Conservation (phyloP, 495 filamentous ascomycete genomes). For the Neurospora sp. region DNA sequence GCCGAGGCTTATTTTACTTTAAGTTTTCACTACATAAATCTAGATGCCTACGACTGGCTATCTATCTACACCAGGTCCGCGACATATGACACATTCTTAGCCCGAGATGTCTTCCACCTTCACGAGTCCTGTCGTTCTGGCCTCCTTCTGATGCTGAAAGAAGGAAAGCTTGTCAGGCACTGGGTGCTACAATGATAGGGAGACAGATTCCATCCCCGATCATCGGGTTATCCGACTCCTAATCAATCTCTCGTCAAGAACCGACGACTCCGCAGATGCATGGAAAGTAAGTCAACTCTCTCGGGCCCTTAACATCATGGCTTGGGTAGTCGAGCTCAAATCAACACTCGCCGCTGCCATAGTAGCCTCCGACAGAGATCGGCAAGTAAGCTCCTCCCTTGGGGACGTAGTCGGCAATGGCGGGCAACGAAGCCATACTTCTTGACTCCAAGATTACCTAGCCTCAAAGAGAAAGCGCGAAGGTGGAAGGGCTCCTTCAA, state of each 20-base stretch:
- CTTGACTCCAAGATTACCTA: neutral
- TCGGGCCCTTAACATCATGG: slow-evolving; percentile 74
- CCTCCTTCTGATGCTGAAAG: neutral
- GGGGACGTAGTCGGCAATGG: slow-evolving; percentile 73
- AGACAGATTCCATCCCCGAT: neutral
- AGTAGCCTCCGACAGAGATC: slow-evolving; percentile 92
- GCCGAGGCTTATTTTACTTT: neutral
- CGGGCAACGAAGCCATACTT: slow-evolving; percentile 3
- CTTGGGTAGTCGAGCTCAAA: slow-evolving; percentile 77
- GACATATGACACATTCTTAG: neutral
- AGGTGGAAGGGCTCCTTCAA: neutral
- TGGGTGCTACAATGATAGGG: neutral
- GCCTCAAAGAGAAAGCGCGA: neutral
- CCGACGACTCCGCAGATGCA: slow-evolving; percentile 55
- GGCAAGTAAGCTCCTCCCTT: slow-evolving; percentile 78
- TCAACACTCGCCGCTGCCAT: slow-evolving; percentile 68
- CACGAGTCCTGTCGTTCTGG: neutral
- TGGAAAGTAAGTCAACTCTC: slow-evolving; percentile 82
- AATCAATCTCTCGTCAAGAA: neutral
- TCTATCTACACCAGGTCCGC: neutral
- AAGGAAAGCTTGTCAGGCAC: neutral
- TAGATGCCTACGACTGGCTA: neutral
- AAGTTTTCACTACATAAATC: neutral
- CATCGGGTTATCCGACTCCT: neutral
- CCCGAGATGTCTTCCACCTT: neutral